Conservation (phyloP, 768 basidiomycete genomes). For the Crassisporium funariophilum region DNA sequence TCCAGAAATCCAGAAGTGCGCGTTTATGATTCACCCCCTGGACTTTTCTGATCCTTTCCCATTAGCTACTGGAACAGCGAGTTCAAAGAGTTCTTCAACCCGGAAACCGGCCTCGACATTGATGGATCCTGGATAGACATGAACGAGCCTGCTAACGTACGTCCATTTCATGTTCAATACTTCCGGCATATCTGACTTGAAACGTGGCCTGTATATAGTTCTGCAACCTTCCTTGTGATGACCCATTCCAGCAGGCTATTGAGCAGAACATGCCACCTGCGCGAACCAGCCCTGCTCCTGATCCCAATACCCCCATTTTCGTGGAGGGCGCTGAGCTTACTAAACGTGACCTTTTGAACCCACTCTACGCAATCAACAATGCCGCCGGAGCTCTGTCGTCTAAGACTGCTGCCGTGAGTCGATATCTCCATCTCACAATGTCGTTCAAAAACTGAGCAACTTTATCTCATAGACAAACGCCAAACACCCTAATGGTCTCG, state of each 20-base stretch:
- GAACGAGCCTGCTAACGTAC: slow-evolving; percentile 72
- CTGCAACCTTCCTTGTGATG: slow-evolving; percentile 60
- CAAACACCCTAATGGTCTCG: slow-evolving; percentile 56
- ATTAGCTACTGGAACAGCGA: slow-evolving; percentile 64
- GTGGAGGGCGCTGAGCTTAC: slow-evolving; percentile 17
- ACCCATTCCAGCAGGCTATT: slow-evolving; percentile 60
- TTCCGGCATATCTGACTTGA: not conserved
- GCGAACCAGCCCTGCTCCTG: slow-evolving; percentile 50
- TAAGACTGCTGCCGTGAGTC: slow-evolving; percentile 55
- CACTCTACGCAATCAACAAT: slow-evolving; percentile 64
- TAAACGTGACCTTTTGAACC: slow-evolving; percentile 40
- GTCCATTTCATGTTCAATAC: not conserved
- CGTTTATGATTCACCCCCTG: slow-evolving; percentile 15
- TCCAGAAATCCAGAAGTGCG: slow-evolving; percentile 47
- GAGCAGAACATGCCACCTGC: slow-evolving; percentile 56
- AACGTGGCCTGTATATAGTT: slow-evolving; percentile 41
- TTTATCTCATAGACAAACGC: slow-evolving; percentile 37
- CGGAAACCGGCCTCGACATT: slow-evolving; percentile 58
- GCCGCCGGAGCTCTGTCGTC: slow-evolving; percentile 53
- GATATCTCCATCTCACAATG: not conserved
- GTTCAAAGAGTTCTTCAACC: slow-evolving; percentile 56
- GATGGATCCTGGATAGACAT: slow-evolving; percentile 78
- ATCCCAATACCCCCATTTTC: slow-evolving; percentile 57
- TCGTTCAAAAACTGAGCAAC: not conserved
- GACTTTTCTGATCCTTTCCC: not conserved